phyloP scores from a whole-genome alignment of 2,329 filamentous ascomycete genomes.

The Cladosporium sp. region DNA sequence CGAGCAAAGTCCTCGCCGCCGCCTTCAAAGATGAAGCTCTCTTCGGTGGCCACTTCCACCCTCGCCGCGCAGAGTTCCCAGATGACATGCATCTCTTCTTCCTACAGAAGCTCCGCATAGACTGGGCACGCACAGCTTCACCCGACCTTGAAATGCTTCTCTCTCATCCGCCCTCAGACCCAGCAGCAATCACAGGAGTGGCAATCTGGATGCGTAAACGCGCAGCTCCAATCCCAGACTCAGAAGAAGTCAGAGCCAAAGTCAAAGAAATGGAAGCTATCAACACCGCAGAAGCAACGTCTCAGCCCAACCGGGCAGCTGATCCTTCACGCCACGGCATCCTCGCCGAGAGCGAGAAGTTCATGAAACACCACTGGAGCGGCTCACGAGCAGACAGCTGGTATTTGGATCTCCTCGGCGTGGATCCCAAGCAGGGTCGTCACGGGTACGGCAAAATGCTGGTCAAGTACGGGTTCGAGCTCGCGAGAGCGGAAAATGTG shows the following conservation, averaged over 20 bases:
- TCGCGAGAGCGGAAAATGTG: conserved; percentile 50
- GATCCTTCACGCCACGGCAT: conserved; percentile 17
- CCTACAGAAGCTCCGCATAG: conserved; percentile 20
- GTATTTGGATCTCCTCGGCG: conserved; percentile 24
- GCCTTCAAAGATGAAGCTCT: conserved; percentile 26
- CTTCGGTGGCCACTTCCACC: conserved; percentile 24
- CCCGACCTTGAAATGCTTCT: conserved; percentile 18
- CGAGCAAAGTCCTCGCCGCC: conserved; percentile 21
- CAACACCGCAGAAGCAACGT: conserved; percentile 20
- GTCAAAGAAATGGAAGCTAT: conserved; percentile 16
- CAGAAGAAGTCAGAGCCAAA: conserved; percentile 4
- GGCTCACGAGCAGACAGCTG: conserved; percentile 23
- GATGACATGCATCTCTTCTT: conserved; percentile 25
- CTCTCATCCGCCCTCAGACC: conserved; percentile 14
- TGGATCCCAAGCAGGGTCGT: conserved; percentile 20
- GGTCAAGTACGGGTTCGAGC: conserved; percentile 27
- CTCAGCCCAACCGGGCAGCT: conserved; percentile 23
- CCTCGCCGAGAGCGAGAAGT: conserved; percentile 16
- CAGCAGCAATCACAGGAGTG: conserved; percentile 19
- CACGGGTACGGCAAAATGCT: conserved; percentile 25
- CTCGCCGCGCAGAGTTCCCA: conserved; percentile 21
- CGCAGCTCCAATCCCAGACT: neutral
- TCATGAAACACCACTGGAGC: conserved; percentile 24
- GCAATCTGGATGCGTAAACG: conserved; percentile 25
- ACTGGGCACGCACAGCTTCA: conserved; percentile 3